Base-by-base conservation (phyloP, 2,329 filamentous ascomycete genomes). In the Penicillium nordicum region DNA sequence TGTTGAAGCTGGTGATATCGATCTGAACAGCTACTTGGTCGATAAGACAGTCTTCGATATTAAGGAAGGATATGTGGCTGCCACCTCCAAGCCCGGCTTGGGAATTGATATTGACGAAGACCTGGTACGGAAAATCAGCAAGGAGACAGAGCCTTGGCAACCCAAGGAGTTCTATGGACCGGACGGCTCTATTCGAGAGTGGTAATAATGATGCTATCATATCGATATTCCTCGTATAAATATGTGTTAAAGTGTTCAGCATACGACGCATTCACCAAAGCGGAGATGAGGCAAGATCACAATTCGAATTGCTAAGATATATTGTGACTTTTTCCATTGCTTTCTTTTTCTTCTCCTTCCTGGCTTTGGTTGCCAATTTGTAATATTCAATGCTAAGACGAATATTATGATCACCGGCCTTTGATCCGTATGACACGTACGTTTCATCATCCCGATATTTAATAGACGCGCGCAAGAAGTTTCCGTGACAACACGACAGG, bases 21-120 rank as follows among this genome's bases (percentile, higher is more conserved):
- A 89, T 65, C 72, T 89, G 50, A 82, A 82, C n/a, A 87, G 81
- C 34, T 91, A 90, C 67, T 76, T 85, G 3, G 82, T 82, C 60
- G 83, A 90, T 58, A 80, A 84, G 0, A 79, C 82, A 40, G 82
- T 89, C 0, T 90, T 87, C 78, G 77, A 84, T 40, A 83, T 90
- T 7, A 76, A 80, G 21, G 80, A 84, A 23, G 88, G 88, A 0
- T 88, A 85, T 66, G 82, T 90, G n/a, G 74, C 82, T 16, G 71
- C 86, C 14, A 77, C 83, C 61, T 81, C 71, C 0, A 86, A 84
- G 6, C 80, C 83, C 0, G 87, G 87, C 0, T 65, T 90, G 44
- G 87, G 88, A 0, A 88, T 90, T 61, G 86, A 90, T 50, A 78
- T 88, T 52, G 84, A 92, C 63, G 89, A 92, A 72, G 86, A 84